These are phyloP conservation scores for Cryoendolithus antarcticus DNA, from an alignment of 2,329 filamentous ascomycete species.

Conservation along the genomic window DNA sequence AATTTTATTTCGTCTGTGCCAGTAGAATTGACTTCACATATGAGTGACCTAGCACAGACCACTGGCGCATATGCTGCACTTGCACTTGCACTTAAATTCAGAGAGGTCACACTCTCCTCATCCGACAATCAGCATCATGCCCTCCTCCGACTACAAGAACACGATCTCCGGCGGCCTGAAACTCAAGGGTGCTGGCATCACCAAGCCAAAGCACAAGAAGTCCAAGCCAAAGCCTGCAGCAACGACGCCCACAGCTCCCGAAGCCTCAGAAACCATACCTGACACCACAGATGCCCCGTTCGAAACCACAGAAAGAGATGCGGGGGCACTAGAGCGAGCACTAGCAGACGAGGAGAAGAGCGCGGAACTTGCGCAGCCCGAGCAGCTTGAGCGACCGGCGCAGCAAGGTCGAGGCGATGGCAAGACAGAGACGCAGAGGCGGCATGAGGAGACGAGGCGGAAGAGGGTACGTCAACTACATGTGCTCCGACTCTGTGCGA, in stretches of 20 bases:
- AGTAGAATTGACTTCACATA: no score
- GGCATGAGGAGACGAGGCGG: conserved; percentile 66
- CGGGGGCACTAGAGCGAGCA: conserved; percentile 6
- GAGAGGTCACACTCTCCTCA: no score
- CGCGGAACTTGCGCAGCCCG: neutral
- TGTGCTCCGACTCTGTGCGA: conserved; percentile 4
- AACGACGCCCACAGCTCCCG: conserved; percentile 7
- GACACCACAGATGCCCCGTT: neutral
- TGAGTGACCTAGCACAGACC: no score
- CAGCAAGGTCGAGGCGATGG: conserved; percentile 11
- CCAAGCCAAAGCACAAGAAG: conserved; percentile 17
- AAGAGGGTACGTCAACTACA: conserved; percentile 56
- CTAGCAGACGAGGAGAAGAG: conserved; percentile 23
- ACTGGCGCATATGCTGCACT: no score
- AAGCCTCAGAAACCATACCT: neutral
- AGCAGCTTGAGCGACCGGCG: neutral
- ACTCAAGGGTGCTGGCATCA: conserved; percentile 58
- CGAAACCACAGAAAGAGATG: neutral
- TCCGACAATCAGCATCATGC: no score
- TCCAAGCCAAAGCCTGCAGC: conserved; percentile 28
- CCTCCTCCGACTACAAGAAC: conserved; percentile 60
- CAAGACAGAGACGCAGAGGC: conserved; percentile 77
- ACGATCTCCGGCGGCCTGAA: conserved; percentile 65
- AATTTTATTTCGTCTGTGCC: no score
- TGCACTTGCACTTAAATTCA: no score